Evolutionary conservation across 148 eudicot species (phyloP).

Genomic region (Cornus florida): DNA sequence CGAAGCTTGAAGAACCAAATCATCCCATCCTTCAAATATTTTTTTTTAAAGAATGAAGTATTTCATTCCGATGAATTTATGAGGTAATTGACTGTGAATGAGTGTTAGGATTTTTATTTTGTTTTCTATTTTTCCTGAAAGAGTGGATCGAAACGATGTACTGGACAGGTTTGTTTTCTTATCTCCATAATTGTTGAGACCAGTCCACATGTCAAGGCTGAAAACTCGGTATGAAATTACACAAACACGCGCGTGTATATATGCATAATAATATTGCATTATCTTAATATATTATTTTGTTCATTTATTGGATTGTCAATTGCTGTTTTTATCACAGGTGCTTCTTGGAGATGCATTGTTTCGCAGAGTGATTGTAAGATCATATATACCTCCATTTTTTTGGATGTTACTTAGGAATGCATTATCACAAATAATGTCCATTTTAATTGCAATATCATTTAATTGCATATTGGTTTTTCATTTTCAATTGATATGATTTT

Average conservation of each 20-base stretch:
- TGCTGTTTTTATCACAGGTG: constrained; percentile 37
- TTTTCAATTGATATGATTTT: background rate
- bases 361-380: constrained; percentile 85
- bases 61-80: too few species aligned
- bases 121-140: background rate
- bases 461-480: background rate
- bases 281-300: background rate
- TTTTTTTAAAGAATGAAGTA: too few species aligned
- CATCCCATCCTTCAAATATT: too few species aligned
- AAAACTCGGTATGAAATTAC: constrained; percentile 55
- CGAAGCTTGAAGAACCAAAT: too few species aligned
- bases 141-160: background rate
- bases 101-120: background rate
- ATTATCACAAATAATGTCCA: background rate
- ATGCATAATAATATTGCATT: background rate
- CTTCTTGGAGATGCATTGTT: constrained; percentile 82
- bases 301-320: background rate
- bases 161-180: constrained; percentile 68
- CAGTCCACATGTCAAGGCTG: constrained; percentile 68
- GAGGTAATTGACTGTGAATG: too few species aligned
- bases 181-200: constrained; percentile 61
- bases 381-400: background rate
- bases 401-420: background rate
- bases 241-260: background rate
- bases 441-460: background rate